Base-by-base conservation (phyloP, 768 basidiomycete species). In the Lepiota venenata region DNA sequence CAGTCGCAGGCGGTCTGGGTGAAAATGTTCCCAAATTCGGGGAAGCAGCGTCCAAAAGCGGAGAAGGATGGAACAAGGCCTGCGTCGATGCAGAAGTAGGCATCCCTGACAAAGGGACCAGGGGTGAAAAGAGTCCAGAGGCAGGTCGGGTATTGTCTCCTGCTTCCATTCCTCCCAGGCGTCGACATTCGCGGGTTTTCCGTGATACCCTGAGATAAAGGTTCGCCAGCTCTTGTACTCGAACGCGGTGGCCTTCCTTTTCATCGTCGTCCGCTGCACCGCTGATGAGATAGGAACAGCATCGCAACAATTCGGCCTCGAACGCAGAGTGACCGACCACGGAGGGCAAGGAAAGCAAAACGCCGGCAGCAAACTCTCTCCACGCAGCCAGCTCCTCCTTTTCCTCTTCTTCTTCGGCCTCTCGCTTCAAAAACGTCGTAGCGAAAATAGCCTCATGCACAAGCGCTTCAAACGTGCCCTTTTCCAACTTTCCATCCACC, bases 361-460 rank as follows among this genome's bases (percentile, higher is more conserved):
- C 64, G 2, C 83, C 74, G 1, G 80, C 78, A 1, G 86, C 80
- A 58, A 88, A 88, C 46, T 80, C 77, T 62, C 76, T 77, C 87
- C 87, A 90, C 15, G 67, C 66, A 27, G 71, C 68, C 51, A 50
- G 25, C 32, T 58, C 47, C 21, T 58, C 50, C 40, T 47, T 57
- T 21, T 63, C 61, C 16, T 43, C 32, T 18, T 60, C 53, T n/a
- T 41, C 56, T 29, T 48, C 22, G 27, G 53, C 40, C 25, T 21
- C 46, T 9, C 52, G 57, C n/a, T 64, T 63, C 6, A 71, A 50
- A 63, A 87, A 90, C 12, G 82, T 83, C 1, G 90, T 91, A 11
- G 80, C 85, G 64, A 93, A 93, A 11, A 91, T 84, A 10, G 82
- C 71, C 68, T 93, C 93, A 62, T 95, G 92, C 0, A 87, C 70